Percentiles rank a stretch among this genome's conserved stretches.
Conservation (phyloP, 306 rosid genomes). For the Vigna radiata region DNA sequence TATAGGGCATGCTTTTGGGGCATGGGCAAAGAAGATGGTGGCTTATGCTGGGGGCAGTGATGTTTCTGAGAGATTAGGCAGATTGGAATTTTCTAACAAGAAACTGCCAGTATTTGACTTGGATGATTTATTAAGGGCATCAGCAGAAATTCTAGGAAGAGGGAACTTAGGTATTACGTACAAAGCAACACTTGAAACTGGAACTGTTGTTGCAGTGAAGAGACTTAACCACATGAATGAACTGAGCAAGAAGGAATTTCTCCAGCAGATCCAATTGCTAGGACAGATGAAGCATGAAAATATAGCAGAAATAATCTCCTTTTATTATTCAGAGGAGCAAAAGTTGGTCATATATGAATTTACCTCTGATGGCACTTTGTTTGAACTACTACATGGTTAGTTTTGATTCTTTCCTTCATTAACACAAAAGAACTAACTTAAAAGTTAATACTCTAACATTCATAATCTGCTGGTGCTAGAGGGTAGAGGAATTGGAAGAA, state of each 20-base stretch:
- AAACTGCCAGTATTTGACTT: constrained; percentile 67
- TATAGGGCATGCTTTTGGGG: constrained; percentile 50
- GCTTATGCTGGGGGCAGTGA: constrained; percentile 39
- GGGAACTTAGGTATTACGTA: constrained; percentile 73
- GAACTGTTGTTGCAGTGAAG: constrained; percentile 64
- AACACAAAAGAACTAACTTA: constrained; percentile 7
- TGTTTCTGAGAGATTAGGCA: constrained; percentile 52
- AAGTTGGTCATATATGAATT: constrained; percentile 66
- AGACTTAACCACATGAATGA: constrained; percentile 64
- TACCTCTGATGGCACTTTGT: constrained; percentile 53
- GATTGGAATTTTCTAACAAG: constrained; percentile 60
- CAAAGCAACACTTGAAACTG: constrained; percentile 72
- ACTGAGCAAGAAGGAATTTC: constrained; percentile 68
- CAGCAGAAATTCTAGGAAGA: constrained; percentile 71
- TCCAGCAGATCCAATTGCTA: constrained; percentile 67
- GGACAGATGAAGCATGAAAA: constrained; percentile 73
- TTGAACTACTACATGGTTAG: constrained; percentile 78
- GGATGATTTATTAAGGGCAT: constrained; percentile 83
- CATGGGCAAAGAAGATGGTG: constrained; percentile 55
- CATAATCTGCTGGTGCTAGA: constrained; percentile 50
- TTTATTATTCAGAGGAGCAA: constrained; percentile 67
- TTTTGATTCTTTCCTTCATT: constrained; percentile 39
- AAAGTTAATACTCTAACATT: constrained; percentile 32
- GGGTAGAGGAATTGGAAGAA: constrained; percentile 62
- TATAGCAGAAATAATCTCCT: constrained; percentile 61